Evolutionary conservation across 179 eudicot species (phyloP).

Genomic region (Gypsophila paniculata): DNA sequence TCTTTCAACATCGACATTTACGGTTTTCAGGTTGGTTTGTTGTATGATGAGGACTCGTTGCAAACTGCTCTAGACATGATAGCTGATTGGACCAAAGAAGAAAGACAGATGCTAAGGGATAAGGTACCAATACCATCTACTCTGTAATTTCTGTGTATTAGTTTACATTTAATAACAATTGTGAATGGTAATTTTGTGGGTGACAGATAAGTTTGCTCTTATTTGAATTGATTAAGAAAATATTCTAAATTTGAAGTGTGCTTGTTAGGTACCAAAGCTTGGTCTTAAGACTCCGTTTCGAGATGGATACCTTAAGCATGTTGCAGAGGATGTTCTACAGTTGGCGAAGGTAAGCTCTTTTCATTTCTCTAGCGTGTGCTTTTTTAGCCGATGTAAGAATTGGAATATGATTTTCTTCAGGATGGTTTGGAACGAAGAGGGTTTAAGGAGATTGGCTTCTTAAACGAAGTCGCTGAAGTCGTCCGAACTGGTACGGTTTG

Average conservation of each 20-base stretch:
- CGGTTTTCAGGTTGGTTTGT: slow-evolving; percentile 75
- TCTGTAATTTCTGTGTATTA: too few relatives aligned
- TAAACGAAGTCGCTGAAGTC: slow-evolving; percentile 90
- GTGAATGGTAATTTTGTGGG: background rate
- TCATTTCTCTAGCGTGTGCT: background rate
- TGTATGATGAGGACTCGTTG: slow-evolving; percentile 79
- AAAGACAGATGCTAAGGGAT: slow-evolving; percentile 86
- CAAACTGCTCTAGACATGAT: slow-evolving; percentile 79
- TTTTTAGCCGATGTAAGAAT: background rate
- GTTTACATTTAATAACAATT: background rate
- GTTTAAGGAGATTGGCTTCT: slow-evolving; percentile 76
- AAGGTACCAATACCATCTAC: slow-evolving; percentile 43
- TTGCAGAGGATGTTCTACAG: slow-evolving; percentile 76
- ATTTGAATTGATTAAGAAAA: background rate
- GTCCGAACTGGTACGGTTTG: slow-evolving; percentile 66
- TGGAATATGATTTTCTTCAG: slow-evolving; percentile 36
- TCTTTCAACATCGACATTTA: background rate
- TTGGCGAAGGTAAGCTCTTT: slow-evolving; percentile 68
- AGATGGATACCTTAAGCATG: slow-evolving; percentile 80
- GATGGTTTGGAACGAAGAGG: slow-evolving; percentile 96
- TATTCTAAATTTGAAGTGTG: slow-evolving; percentile 20
- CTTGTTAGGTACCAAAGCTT: slow-evolving; percentile 66
- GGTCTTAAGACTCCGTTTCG: slow-evolving; percentile 97
- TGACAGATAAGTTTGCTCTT: background rate
- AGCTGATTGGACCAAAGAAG: slow-evolving; percentile 84